These are phyloP conservation scores for Capronia americana DNA, from an alignment of 2,329 filamentous ascomycete genomes.

Conservation along the genomic window DNA sequence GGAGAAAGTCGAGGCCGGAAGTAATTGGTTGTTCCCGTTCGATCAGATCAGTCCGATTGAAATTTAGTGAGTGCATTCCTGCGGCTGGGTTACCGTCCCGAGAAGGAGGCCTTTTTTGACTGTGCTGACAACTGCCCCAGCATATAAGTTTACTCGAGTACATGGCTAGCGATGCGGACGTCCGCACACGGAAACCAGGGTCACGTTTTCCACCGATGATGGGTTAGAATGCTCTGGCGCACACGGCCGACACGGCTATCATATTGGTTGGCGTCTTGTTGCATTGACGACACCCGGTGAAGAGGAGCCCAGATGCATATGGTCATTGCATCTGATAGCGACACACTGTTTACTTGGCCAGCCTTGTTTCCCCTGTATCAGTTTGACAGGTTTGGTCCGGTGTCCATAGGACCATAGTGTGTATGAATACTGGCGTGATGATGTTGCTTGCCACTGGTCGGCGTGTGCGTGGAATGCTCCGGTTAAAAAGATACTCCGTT, in stretches of 20 bases:
- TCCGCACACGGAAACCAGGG: neutral
- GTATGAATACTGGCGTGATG: neutral
- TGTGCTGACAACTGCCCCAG: constrained; percentile 1
- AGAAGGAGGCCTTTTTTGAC: neutral
- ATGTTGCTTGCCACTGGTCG: neutral
- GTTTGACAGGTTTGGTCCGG: neutral
- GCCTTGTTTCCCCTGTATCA: neutral
- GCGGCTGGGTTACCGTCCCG: neutral
- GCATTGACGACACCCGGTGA: neutral
- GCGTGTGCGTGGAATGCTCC: neutral
- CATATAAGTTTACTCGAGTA: constrained; percentile 7
- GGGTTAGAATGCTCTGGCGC: neutral
- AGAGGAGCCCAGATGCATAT: neutral
- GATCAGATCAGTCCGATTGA: constrained; percentile 95
- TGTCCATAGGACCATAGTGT: neutral
- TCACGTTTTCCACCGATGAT: neutral
- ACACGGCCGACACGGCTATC: neutral
- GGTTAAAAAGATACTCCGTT: neutral
- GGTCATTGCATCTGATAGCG: neutral
- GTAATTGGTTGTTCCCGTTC: constrained; percentile 96
- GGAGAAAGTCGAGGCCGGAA: constrained; percentile 84
- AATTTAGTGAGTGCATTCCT: constrained; percentile 77
- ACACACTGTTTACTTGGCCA: neutral
- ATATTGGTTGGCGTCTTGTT: neutral
- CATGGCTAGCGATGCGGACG: neutral